These are phyloP conservation scores for Ustilago bromivora DNA, from an alignment of 1,284 basidiomycete species.

Conservation along the genomic window DNA sequence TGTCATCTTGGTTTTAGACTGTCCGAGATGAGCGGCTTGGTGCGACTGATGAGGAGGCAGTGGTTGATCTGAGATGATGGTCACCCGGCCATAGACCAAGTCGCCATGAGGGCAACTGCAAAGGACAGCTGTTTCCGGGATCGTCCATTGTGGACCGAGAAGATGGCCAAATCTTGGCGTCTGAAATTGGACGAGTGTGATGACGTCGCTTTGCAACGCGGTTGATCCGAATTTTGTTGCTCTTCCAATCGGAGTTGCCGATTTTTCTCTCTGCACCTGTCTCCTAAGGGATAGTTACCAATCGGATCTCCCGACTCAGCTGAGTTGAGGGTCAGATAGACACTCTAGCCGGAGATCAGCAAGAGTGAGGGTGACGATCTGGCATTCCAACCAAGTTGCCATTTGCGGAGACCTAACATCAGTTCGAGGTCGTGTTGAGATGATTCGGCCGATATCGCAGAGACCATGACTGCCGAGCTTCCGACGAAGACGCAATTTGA, in stretches of 20 bases:
- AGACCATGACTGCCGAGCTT: not conserved
- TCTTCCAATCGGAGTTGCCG: not conserved
- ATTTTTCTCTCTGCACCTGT: not conserved
- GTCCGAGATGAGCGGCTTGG: too few relatives aligned
- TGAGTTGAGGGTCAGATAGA: not conserved
- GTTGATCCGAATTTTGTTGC: not conserved
- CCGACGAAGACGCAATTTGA: not conserved
- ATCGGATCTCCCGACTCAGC: not conserved
- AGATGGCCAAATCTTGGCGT: not conserved
- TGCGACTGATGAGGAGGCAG: too few relatives aligned
- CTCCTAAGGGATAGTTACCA: not conserved
- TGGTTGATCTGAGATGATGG: too few relatives aligned
- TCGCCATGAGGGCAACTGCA: not conserved
- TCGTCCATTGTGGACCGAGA: not conserved
- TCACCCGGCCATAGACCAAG: not conserved
- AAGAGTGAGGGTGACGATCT: slow-evolving; percentile 1
- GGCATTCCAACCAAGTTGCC: not conserved
- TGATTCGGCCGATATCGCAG: not conserved
- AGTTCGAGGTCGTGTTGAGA: not conserved
- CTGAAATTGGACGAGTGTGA: not conserved
- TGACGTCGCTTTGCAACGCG: not conserved
- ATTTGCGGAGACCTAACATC: not conserved
- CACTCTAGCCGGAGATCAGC: not conserved
- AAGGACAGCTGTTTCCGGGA: slow-evolving; percentile 1
- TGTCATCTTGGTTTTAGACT: too few relatives aligned